These are phyloP conservation scores for Populus trichocarpa DNA, from an alignment of 441 rosid genomes.

Conservation along the genomic window DNA sequence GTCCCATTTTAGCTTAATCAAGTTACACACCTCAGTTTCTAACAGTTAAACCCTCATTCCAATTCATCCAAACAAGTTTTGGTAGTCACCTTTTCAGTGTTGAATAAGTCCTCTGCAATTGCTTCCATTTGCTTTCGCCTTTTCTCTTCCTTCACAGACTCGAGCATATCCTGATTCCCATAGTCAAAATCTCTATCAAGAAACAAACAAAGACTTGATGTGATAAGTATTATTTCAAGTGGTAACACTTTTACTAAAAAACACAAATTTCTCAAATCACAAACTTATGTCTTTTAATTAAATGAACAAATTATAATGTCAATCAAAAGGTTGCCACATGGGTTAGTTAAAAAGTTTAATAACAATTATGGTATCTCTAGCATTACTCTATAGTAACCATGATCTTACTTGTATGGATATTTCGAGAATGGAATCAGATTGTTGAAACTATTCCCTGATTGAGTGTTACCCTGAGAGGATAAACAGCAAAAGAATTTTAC, in stretches of 20 bases:
- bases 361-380: background rate
- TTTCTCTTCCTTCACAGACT: slow-evolving; percentile 72
- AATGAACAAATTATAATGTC: background rate
- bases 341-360: background rate
- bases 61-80: background rate
- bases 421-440: slow-evolving; percentile 85
- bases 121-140: slow-evolving; percentile 88
- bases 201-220: slow-evolving; percentile 6
- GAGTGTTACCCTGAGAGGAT: slow-evolving; percentile 41
- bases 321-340: background rate
- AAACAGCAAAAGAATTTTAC: background rate
- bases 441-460: slow-evolving; percentile 86
- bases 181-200: slow-evolving; percentile 49
- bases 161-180: slow-evolving; percentile 43
- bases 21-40: background rate
- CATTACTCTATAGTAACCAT: background rate
- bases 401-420: slow-evolving; percentile 75
- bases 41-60: background rate
- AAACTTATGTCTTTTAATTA: background rate
- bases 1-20: background rate
- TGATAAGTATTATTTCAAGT: background rate
- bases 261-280: background rate
- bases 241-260: background rate
- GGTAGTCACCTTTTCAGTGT: slow-evolving; percentile 57
- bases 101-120: slow-evolving; percentile 80